Evolutionary conservation across 1,139 yeast species (phyloP).

Genomic region (Nakaseomyces glabratus): DNA sequence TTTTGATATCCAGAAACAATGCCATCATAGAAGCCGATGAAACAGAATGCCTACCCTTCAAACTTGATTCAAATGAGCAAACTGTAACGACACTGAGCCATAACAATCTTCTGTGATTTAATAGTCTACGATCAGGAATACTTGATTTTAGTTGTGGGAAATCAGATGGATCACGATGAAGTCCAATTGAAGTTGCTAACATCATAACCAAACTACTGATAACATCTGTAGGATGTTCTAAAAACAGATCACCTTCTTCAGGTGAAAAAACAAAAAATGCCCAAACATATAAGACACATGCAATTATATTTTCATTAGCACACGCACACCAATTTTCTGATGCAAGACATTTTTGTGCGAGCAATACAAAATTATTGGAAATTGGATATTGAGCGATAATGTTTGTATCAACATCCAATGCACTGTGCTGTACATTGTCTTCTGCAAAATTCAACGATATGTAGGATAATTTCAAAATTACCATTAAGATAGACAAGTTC

Average conservation of each 20-base stretch:
- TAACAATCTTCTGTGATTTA: slow-evolving; percentile 26
- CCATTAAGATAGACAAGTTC: slow-evolving; percentile 19
- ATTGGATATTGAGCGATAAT: slow-evolving; percentile 21
- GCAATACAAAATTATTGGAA: slow-evolving; percentile 17
- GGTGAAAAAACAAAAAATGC: slow-evolving; percentile 28
- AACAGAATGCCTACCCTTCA: slow-evolving; percentile 23
- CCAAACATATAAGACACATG: slow-evolving; percentile 29
- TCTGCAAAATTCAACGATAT: slow-evolving; percentile 18
- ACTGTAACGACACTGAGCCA: slow-evolving; percentile 24
- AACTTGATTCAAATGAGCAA: slow-evolving; percentile 22
- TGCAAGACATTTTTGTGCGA: slow-evolving; percentile 22
- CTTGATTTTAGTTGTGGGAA: slow-evolving; percentile 18
- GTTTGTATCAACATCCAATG: slow-evolving; percentile 8
- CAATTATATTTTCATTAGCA: slow-evolving; percentile 27
- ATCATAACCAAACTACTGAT: slow-evolving; percentile 23
- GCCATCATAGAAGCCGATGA: slow-evolving; percentile 16
- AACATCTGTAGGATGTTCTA: slow-evolving; percentile 29
- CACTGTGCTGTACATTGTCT: slow-evolving; percentile 10
- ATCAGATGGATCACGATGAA: slow-evolving; percentile 29
- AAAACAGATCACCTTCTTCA: slow-evolving; percentile 29
- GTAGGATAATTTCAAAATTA: slow-evolving; percentile 25
- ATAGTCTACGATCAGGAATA: slow-evolving; percentile 16
- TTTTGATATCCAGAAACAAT: slow-evolving; percentile 17
- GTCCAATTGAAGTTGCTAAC: slow-evolving; percentile 27
- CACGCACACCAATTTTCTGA: slow-evolving; percentile 27